Evolutionary conservation across 139 green algal species (phyloP), one percentile per base, ranked within the genome.

Genomic region (Picochlorum sp.): DNA sequence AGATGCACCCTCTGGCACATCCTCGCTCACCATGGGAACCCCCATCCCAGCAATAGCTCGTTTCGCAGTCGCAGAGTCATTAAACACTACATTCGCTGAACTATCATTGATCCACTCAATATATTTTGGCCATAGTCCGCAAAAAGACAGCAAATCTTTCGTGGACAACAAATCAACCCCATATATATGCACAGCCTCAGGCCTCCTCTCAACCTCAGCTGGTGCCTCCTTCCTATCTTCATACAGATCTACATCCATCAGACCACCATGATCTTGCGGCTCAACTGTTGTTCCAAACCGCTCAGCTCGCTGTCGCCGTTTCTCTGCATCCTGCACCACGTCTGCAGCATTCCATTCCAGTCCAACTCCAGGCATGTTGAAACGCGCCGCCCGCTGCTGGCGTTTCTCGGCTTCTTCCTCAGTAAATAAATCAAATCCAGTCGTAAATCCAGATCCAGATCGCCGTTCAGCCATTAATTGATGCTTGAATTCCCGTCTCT

Each of bases 71-170:
- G 68, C 45, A 3, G 20, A 64, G 57, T 93, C 84, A 4, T 45
- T 54, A 57, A 95, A 95, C 23, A 89, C 16, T 11, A 95, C 79
- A 56, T 89, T 91, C 62, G 84, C 90, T 6, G 80, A 85, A 4
- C 71, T 82, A 74, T 96, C 88, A 65, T 95, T 87, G 49, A 96
- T 77, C 89, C 89, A 95, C 68, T 96, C 89, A 20, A 94, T 81
- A 62, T 81, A 88, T 6, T 57, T 82, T n/a, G 88, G 86, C 71
- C 71, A 47, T 78, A 78, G 30, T 74, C 71, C n/a, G 57, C 49
- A 58, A 74, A 78, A 32, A 6, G 45, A 32, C 18, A 79, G 45
- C 1, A 70, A n/a, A 62, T 83, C 69, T 2, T 9, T 26, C 3
- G 78, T 92, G 68, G 70, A 86, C 81, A 96, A 78, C n/a, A 92